Base-by-base conservation (phyloP, 208 protist genomes). In the Acanthamoeba triangularis region DNA sequence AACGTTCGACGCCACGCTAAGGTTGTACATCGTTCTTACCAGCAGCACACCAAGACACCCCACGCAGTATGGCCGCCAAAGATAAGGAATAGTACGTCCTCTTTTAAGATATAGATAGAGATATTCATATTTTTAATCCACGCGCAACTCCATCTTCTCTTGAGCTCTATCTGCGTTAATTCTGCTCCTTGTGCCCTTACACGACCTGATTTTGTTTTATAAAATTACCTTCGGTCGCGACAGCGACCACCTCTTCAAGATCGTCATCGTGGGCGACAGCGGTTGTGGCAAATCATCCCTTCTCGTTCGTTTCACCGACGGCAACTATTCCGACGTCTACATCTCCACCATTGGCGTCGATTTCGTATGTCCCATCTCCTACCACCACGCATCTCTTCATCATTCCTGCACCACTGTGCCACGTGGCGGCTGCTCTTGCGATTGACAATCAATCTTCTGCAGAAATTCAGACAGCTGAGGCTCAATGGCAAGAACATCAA, bases 281-380 rank as follows among this genome's bases (percentile, higher is more conserved):
- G 90, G 63, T 25, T 94, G 90, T 61, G 90, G 90, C 37, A 94
- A 94, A 33, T 82, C 65, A 3, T 94, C 41, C 33, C 67, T 94
- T n/a, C 67, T 94, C 3, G n/a, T 94, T 14, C 56, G 90, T 3
- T 94, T 94, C 37, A 94, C 90, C 30, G 90, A 74, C 18, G 59
- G 35, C 69, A 94, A 80, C 90, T 99, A 99, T 97, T 99, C 99
- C 54, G 99, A 99, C 96, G 99, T 97, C 96, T 99, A 99, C 98
- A 99, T 99, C 96, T 98, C 97, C 94, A 99, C 99, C 41, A 99
- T 99, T 93, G 99, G 98, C 44, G 98, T 99, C 11, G 98, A 99
- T 88, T 99, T 99, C 85, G 90, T 94, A 80, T 28, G 90, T 94
- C 28, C 44, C 41, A 25, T 69, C 28, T 59, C 33, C 35, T 35